A percentile compares a stretch with the other conserved stretches of the same genome.
Conservation (phyloP, 305 asterid species). For the Fraxinus nigra region DNA sequence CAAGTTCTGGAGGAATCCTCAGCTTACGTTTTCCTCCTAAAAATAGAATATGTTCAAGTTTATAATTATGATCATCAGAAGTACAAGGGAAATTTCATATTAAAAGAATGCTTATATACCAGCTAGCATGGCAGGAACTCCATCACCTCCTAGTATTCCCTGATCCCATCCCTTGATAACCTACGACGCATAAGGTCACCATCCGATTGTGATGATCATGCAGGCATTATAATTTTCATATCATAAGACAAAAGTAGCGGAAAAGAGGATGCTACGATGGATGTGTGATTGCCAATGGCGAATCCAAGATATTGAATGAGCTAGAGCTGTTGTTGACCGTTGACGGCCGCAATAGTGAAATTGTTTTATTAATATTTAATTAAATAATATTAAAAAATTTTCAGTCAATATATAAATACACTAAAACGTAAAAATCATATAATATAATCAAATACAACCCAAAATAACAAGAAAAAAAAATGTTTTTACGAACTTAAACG, state of each 20-base stretch:
- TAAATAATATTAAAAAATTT: no score
- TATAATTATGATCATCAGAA: not conserved
- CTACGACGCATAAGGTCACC: conserved; percentile 28
- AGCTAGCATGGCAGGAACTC: conserved; percentile 77
- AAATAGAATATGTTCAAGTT: not conserved
- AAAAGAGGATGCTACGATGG: not conserved
- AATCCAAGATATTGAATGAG: no score
- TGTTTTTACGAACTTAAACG: no score
- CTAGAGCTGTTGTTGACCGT: no score
- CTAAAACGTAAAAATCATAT: no score
- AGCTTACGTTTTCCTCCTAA: conserved; percentile 79
- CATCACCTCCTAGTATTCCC: conserved; percentile 85
- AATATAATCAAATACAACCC: no score
- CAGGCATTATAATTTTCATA: not conserved
- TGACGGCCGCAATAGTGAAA: no score
- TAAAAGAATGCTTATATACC: conserved; percentile 34
- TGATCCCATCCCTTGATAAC: conserved; percentile 95
- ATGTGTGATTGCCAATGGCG: not conserved
- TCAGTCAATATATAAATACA: no score
- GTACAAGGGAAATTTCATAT: not conserved
- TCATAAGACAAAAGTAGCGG: not conserved
- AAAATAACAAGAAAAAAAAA: no score
- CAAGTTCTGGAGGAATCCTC: conserved; percentile 81
- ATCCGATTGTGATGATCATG: not conserved
- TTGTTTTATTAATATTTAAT: no score